Base-by-base conservation (phyloP, 257 asterid genomes). In the Nemophila menziesii region DNA sequence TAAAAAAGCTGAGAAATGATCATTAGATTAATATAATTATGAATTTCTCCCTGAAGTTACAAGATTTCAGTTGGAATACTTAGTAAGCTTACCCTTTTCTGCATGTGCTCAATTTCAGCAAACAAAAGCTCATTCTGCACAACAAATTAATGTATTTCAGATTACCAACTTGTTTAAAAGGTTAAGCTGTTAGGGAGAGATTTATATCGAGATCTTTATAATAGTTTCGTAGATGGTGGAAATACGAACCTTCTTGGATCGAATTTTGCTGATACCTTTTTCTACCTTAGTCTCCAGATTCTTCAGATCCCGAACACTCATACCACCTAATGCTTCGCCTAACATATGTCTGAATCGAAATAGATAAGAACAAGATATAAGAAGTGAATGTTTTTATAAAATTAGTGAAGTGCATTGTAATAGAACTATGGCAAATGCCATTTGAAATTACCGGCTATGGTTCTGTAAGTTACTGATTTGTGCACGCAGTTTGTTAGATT, bases 61-160 rank as follows among this genome's bases (percentile, higher is more conserved):
- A 29, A 29, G 36, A 7, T 3, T 29, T 29, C 36, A 7, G 9
- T 29, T 29, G 7, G 2, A 20, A 39, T 8, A 8, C 21, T 11
- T 22, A 19, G 18, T 43, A 27, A 39, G 22, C 80, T 71, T 72
- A 89, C 97, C 92, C 93, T 83, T 56, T 83, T 83, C 43, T 80
- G 92, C 95, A 89, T 75, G 75, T 65, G 74, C 33, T 89, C 93
- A 47, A 89, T 83, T 64, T 89, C 97, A 11, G 97, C 89, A 57
- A 69, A 74, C 44, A 89, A 67, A 75, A 89, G 55, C 68, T 89
- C 97, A 64, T 84, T 89, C 97, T 89, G 80, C 51, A 39, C 50
- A 49, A 56, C 11, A 20, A 21, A 24, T 37, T n/a, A n/a, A n/a
- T n/a, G n/a, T n/a, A n/a, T n/a, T n/a, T n/a, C n/a, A n/a, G n/a